These are phyloP conservation scores for Rhodofomes roseus DNA, from an alignment of 1,284 basidiomycete genomes.

Conservation along the genomic window DNA sequence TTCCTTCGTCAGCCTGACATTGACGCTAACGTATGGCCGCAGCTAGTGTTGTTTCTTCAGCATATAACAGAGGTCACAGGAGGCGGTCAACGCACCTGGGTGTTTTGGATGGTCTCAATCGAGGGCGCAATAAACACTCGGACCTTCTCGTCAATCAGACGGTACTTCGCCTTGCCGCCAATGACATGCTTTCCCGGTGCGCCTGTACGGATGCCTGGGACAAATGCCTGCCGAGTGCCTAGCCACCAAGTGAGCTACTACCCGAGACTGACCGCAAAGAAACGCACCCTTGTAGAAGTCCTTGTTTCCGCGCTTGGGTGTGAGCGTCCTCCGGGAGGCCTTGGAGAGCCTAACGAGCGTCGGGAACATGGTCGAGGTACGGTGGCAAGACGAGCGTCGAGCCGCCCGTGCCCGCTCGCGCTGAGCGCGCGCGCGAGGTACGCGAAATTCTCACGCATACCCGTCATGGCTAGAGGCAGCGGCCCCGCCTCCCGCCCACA, in stretches of 20 bases:
- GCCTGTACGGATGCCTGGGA: constrained; percentile 84
- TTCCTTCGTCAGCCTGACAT: constrained; percentile 20
- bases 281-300: constrained; percentile 86
- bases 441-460: constrained; percentile 4
- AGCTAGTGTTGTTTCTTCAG: constrained; percentile 21
- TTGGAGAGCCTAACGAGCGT: constrained; percentile 66
- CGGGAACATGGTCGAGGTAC: constrained; percentile 52
- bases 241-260: background rate
- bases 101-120: constrained; percentile 57
- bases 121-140: constrained; percentile 81
- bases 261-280: background rate
- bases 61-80: background rate
- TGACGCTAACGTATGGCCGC: constrained; percentile 31
- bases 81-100: constrained; percentile 56
- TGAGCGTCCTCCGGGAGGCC: constrained; percentile 78
- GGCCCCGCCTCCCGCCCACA: background rate
- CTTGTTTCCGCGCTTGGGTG: constrained; percentile 84
- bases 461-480: constrained; percentile 4
- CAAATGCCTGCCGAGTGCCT: constrained; percentile 80
- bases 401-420: background rate
- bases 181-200: constrained; percentile 82
- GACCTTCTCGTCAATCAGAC: constrained; percentile 77
- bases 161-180: constrained; percentile 72
- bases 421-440: background rate
- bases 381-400: background rate